Evolutionary conservation across 768 basidiomycete genomes (phyloP).

Genomic region (Candolleomyces aberdarensis): DNA sequence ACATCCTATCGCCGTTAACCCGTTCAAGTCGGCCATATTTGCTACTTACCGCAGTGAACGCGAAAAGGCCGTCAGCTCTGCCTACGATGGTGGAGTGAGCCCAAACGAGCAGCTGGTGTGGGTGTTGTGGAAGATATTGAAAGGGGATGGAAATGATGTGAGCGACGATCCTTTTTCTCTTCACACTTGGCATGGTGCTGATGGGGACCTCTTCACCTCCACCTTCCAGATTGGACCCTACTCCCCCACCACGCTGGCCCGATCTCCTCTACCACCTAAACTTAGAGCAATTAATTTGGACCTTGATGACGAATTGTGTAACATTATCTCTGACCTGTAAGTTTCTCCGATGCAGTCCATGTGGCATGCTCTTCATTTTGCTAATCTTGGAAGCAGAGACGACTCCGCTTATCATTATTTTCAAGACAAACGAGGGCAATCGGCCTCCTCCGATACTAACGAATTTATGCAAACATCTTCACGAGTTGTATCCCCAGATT

Average conservation of each 20-base stretch:
- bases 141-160: conserved; percentile 80
- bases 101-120: conserved; percentile 78
- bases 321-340: conserved; percentile 47
- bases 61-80: conserved; percentile 51
- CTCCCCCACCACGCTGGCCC: conserved; percentile 69
- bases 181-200: not conserved
- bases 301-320: conserved; percentile 61
- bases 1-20: conserved; percentile 76
- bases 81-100: conserved; percentile 46
- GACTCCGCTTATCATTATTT: conserved; percentile 44
- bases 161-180: conserved; percentile 22
- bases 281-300: conserved; percentile 69
- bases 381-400: conserved; percentile 30
- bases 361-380: not conserved
- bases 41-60: conserved; percentile 68
- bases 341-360: conserved; percentile 17
- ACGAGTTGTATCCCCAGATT: conserved; percentile 12
- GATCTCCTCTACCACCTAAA: conserved; percentile 73
- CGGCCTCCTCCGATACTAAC: conserved; percentile 41
- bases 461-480: conserved; percentile 15
- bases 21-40: conserved; percentile 73
- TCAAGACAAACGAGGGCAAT: conserved; percentile 36
- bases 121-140: conserved; percentile 85
- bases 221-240: conserved; percentile 72
- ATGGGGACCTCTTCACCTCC: conserved; percentile 2